Percentiles rank a stretch among this genome's conserved stretches.
phyloP scores from a whole-genome alignment of 257 asterid species.

The Solanum okadae region DNA sequence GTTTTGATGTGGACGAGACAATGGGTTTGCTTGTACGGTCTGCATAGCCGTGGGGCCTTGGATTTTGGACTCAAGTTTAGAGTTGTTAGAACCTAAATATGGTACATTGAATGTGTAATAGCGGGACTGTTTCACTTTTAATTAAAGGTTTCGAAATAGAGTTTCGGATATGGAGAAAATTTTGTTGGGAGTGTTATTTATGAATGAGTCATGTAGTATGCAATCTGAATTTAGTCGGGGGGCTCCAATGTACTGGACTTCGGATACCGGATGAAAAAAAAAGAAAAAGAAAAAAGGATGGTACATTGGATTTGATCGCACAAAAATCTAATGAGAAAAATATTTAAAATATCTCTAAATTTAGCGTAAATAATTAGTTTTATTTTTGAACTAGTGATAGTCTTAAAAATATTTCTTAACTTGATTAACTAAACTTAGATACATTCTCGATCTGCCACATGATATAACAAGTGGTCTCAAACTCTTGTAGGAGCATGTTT shows the following conservation, averaged over 20 bases:
- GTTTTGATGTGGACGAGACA: constrained; percentile 13
- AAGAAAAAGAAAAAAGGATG: neutral
- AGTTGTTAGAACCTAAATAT: neutral
- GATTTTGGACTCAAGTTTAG: neutral
- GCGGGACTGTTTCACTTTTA: accelerated
- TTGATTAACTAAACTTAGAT: neutral
- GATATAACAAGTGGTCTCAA: too few species aligned
- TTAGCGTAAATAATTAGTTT: too few species aligned
- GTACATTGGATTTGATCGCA: neutral
- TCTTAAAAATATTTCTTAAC: too few species aligned
- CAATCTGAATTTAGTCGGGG: accelerated
- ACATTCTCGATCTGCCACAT: too few species aligned
- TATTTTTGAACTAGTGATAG: neutral
- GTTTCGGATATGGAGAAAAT: accelerated
- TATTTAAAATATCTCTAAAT: too few species aligned
- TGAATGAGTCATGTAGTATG: too few species aligned
- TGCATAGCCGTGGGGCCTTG: neutral
- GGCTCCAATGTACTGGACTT: too few species aligned
- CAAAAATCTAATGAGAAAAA: too few species aligned
- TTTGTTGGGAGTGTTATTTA: accelerated
- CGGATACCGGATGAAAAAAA: too few species aligned
- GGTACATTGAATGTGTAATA: neutral
- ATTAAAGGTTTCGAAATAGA: accelerated
- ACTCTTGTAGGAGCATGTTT: too few species aligned
- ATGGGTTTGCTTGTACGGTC: neutral